These are phyloP conservation scores for Blastosporella zonata DNA, from an alignment of 1,284 basidiomycete genomes.

Conservation along the genomic window DNA sequence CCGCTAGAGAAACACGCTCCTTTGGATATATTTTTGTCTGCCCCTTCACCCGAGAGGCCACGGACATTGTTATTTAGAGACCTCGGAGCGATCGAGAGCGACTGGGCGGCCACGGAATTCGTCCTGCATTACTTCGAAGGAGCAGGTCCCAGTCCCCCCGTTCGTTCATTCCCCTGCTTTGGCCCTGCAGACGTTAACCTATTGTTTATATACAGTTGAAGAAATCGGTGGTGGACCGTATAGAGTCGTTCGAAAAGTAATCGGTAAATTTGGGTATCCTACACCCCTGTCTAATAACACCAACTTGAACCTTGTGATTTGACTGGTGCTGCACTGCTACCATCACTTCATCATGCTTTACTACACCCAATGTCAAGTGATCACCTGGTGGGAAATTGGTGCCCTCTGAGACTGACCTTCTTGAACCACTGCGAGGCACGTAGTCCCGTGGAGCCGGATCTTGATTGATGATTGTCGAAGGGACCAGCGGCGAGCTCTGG, in stretches of 20 bases:
- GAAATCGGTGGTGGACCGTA: conserved; percentile 16
- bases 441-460: neutral
- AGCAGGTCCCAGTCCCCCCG: conserved; percentile 66
- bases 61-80: conserved; percentile 68
- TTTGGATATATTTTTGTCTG: conserved; percentile 65
- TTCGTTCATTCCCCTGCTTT: conserved; percentile 34
- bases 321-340: too few species aligned
- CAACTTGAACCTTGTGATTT: too few species aligned
- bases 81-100: conserved; percentile 64
- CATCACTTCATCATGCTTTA: too few species aligned
- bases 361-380: too few species aligned
- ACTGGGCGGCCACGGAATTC: conserved; percentile 74
- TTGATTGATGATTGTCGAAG: neutral
- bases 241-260: conserved; percentile 19
- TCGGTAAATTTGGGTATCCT: neutral
- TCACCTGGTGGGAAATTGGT: too few species aligned
- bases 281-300: neutral
- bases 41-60: conserved; percentile 47
- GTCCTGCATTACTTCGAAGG: conserved; percentile 73
- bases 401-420: too few species aligned
- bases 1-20: conserved; percentile 62
- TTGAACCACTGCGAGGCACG: too few species aligned
- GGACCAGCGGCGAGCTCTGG: conserved; percentile 1
- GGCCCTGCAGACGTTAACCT: conserved; percentile 4
- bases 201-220: conserved; percentile 14